Conservation (phyloP, 1,284 basidiomycete species). For the Xerocomus minutiporus region DNA sequence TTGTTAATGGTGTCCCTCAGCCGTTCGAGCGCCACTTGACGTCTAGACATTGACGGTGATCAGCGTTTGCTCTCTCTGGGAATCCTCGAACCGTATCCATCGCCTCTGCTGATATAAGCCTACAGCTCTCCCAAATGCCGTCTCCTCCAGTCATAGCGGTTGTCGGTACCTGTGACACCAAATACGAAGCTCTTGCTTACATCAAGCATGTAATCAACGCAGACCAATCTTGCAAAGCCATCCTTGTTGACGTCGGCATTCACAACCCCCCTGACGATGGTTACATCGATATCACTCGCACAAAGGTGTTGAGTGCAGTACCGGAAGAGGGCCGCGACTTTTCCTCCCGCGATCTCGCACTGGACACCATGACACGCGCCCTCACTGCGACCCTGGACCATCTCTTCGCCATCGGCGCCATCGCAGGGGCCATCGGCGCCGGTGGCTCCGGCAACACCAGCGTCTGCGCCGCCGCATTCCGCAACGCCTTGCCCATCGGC, state of each 20-base stretch:
- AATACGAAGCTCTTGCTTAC: constrained; percentile 23
- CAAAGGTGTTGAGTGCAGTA: constrained; percentile 17
- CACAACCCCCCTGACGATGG: constrained; percentile 13
- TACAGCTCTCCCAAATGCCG: constrained; percentile 6
- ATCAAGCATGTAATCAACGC: constrained; percentile 18
- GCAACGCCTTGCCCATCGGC: constrained; percentile 22
- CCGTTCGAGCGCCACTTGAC: constrained; percentile 14
- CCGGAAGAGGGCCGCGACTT: neutral
- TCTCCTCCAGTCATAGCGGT: constrained; percentile 21
- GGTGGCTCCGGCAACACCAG: constrained; percentile 30
- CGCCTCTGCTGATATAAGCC: constrained; percentile 17
- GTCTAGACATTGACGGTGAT: constrained; percentile 14
- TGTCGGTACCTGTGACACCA: constrained; percentile 29
- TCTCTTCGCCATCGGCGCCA: constrained; percentile 8
- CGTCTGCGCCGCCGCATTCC: constrained; percentile 24
- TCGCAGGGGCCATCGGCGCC: constrained; percentile 19
- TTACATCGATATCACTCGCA: constrained; percentile 22
- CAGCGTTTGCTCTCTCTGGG: neutral
- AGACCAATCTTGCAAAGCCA: constrained; percentile 15
- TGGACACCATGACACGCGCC: constrained; percentile 21
- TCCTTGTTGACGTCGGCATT: constrained; percentile 24
- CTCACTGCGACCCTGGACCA: constrained; percentile 15
- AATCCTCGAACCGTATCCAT: neutral
- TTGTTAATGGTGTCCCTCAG: constrained; percentile 13
- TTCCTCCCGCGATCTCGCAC: constrained; percentile 6